Evolutionary conservation across 768 basidiomycete genomes (phyloP).

Genomic region (Scleroderma citrinum): DNA sequence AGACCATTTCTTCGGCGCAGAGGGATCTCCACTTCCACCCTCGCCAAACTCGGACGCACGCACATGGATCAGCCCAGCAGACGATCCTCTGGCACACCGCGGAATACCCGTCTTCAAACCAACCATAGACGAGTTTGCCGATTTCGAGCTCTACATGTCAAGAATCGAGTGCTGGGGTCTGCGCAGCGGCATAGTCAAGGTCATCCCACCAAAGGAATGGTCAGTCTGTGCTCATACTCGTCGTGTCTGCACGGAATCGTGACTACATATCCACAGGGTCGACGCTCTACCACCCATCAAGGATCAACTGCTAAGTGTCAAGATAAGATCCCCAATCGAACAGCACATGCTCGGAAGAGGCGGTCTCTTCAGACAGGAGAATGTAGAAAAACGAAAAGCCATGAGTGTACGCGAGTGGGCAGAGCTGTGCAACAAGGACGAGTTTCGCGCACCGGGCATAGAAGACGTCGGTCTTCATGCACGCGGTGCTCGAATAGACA

Average conservation of each 20-base stretch:
- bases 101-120: conserved; percentile 98
- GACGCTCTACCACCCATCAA: conserved; percentile 66
- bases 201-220: conserved; percentile 95
- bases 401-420: conserved; percentile 89
- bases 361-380: conserved; percentile 86
- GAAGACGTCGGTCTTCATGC: conserved; percentile 57
- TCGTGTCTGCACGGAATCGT: conserved; percentile 7
- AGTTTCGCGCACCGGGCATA: conserved; percentile 67
- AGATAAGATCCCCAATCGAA: conserved; percentile 87
- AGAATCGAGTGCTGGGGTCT: conserved; percentile 86
- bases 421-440: conserved; percentile 66
- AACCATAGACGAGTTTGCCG: conserved; percentile 82
- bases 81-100: conserved; percentile 74
- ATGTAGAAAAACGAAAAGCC: conserved; percentile 78
- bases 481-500: conserved; percentile 31
- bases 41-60: conserved; percentile 61
- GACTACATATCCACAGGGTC: conserved; percentile 42
- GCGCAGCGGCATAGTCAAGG: conserved; percentile 89
- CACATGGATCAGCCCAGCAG: conserved; percentile 68
- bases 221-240: conserved; percentile 32
- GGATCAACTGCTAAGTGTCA: conserved; percentile 65
- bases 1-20: conserved; percentile 75
- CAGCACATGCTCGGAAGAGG: conserved; percentile 85
- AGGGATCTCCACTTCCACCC: conserved; percentile 39
- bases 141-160: conserved; percentile 90